Evolutionary conservation across 176 grass and related monocot species (phyloP).

Genomic region (Themeda triandra): DNA sequence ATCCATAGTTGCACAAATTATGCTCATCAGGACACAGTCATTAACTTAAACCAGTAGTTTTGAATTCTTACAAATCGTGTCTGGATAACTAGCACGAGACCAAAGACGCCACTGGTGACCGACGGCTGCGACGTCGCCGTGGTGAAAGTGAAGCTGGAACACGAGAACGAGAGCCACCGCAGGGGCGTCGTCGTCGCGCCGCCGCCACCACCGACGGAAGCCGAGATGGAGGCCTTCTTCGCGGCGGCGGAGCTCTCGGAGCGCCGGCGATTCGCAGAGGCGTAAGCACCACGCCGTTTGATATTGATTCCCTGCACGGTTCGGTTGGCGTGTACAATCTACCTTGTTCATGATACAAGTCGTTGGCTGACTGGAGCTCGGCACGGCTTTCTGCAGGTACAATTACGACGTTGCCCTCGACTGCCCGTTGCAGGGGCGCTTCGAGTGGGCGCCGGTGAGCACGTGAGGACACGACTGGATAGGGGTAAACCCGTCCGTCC

Average conservation of each 20-base stretch:
- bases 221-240: conserved; percentile 68
- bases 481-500: not conserved
- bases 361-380: not conserved
- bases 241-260: conserved; percentile 41
- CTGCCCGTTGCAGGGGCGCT: conserved; percentile 44
- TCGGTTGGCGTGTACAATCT: not conserved
- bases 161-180: not conserved
- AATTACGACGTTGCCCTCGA: conserved; percentile 55
- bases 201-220: not conserved
- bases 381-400: conserved; percentile 19
- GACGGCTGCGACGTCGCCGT: not conserved
- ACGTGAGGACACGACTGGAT: not conserved
- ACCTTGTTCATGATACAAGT: too few species aligned
- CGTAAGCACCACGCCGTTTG: conserved; percentile 1
- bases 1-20: not conserved
- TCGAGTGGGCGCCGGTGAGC: conserved; percentile 34
- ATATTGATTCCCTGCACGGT: not conserved
- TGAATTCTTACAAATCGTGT: not conserved
- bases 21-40: not conserved
- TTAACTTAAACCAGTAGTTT: not conserved
- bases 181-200: not conserved
- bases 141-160: not conserved
- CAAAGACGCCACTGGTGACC: not conserved
- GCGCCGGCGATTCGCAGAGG: conserved; percentile 39
- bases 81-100: not conserved